A percentile compares a stretch with the other conserved stretches of the same genome.
Evolutionary conservation across 495 filamentous ascomycete species (phyloP).

Genomic region (Penicillium cataractarum): DNA sequence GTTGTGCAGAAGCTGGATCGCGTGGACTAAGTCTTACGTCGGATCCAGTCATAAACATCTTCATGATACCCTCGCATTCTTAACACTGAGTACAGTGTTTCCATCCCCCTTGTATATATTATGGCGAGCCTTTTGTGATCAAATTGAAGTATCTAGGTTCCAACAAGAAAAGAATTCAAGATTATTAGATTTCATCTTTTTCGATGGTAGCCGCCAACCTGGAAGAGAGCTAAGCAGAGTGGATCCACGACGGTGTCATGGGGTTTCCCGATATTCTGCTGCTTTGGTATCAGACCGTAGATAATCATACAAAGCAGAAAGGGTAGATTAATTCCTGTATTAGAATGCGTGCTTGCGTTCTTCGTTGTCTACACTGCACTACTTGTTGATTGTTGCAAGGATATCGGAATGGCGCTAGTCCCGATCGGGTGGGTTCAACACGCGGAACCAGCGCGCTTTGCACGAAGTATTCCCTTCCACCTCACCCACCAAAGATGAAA

Average conservation of each 20-base stretch:
- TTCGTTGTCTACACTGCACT: no score
- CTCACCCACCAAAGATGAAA: background rate
- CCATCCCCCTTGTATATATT: slow-evolving; percentile 8
- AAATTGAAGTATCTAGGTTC: slow-evolving; percentile 8
- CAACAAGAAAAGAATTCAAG: background rate
- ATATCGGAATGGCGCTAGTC: slow-evolving; percentile 25
- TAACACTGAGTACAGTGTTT: background rate
- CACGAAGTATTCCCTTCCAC: background rate
- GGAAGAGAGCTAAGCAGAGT: background rate
- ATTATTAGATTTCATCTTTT: background rate
- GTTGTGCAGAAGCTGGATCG: slow-evolving; percentile 86
- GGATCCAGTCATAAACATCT: slow-evolving; percentile 1
- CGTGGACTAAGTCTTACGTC: slow-evolving; percentile 42
- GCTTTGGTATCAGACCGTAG: no score
- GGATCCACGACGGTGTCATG: no score
- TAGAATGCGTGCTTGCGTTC: no score
- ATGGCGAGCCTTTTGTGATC: background rate
- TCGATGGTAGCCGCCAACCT: background rate
- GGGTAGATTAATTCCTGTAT: no score
- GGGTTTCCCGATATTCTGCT: no score
- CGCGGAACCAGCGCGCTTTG: slow-evolving; percentile 8
- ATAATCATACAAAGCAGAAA: no score
- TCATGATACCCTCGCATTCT: slow-evolving; percentile 30
- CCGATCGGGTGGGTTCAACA: slow-evolving; percentile 16
- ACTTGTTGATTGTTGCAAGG: background rate